Base-by-base conservation (phyloP, 2,329 filamentous ascomycete species). In the Colletotrichum eleusines region DNA sequence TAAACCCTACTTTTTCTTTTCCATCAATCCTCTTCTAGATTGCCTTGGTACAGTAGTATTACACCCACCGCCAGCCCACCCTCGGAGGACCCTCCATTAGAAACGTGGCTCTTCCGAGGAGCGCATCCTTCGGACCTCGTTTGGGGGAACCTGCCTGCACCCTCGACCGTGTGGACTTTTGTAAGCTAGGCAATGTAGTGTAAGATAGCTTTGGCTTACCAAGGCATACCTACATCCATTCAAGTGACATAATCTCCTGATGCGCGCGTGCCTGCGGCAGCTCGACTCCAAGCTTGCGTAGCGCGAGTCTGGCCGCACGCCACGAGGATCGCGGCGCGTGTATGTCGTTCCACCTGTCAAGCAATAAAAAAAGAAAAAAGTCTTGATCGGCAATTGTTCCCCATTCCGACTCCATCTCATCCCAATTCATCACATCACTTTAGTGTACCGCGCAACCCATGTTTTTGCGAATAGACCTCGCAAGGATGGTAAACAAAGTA, bases 221-320 rank as follows among this genome's bases (percentile, higher is more conserved):
- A 54, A 54, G 16, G 16, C 28, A 33, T n/a, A 28, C 20, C 28
- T 46, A 33, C 48, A 44, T 18, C n/a, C 40, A 40, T 66, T 26
- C n/a, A 33, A 54, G 48, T 57, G 55, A 67, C 31, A 53, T 26
- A 48, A 44, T 53, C 35, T 51, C 40, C 31, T 44, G 54, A 54
- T 57, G 35, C 35, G 38, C 57, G 67, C 55, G 63, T 61, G 55
- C 57, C 67, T 70, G 67, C 67, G 67, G 55, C 40, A 70, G 42
- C 26, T 67, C 67, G 38, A 50, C 63, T 57, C 42, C 28, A 51
- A 67, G 57, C 57, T 63, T 46, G 51, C 57, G 54, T 53, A 68
- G 44, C 58, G 53, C 42, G 28, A 63, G 50, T 70, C 63, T 26
- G 20, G 63, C 28, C n/a, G 42, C 50, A 16, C 33, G 57, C 40